A percentile compares a stretch with the other conserved stretches of the same genome.
These are phyloP conservation scores for Glycine latifolia DNA, from an alignment of 306 rosid genomes.

Conservation along the genomic window DNA sequence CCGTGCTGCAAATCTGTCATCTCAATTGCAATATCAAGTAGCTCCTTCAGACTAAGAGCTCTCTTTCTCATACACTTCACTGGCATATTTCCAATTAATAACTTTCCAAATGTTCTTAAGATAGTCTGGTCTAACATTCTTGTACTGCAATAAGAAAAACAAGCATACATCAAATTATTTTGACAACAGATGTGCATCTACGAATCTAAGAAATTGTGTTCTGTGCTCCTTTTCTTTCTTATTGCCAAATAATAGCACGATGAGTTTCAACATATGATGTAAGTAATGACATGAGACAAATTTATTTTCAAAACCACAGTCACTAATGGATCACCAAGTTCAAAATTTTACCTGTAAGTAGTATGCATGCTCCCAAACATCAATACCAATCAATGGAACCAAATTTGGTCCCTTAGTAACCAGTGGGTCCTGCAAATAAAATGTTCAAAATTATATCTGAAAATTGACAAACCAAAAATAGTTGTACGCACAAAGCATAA, in stretches of 20 bases:
- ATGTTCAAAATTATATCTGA: constrained; percentile 47
- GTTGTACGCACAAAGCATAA: neutral
- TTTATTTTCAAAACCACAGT: constrained; percentile 6
- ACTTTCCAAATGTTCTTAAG: constrained; percentile 98
- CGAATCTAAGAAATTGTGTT: neutral
- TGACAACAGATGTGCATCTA: constrained; percentile 24
- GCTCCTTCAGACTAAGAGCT: constrained; percentile 47
- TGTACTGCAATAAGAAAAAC: constrained; percentile 76
- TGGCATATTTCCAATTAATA: constrained; percentile 85
- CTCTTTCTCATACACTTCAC: constrained; percentile 73
- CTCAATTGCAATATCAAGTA: constrained; percentile 37
- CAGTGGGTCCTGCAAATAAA: constrained; percentile 82
- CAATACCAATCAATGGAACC: constrained; percentile 94
- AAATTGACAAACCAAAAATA: neutral
- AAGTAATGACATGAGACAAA: neutral
- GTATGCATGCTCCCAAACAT: constrained; percentile 99
- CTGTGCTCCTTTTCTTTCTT: neutral
- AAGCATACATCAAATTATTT: constrained; percentile 42
- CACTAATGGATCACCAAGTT: constrained; percentile 23
- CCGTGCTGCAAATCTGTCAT: constrained; percentile 24
- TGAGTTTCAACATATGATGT: too few species aligned
- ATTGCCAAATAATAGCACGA: neutral
- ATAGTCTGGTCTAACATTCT: constrained; percentile 94
- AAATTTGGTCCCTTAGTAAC: constrained; percentile 83
- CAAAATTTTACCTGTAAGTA: constrained; percentile 83